A percentile compares a stretch with the other conserved stretches of the same genome.
phyloP scores from a whole-genome alignment of 2,329 filamentous ascomycete genomes.

The Ascochyta koolunga region DNA sequence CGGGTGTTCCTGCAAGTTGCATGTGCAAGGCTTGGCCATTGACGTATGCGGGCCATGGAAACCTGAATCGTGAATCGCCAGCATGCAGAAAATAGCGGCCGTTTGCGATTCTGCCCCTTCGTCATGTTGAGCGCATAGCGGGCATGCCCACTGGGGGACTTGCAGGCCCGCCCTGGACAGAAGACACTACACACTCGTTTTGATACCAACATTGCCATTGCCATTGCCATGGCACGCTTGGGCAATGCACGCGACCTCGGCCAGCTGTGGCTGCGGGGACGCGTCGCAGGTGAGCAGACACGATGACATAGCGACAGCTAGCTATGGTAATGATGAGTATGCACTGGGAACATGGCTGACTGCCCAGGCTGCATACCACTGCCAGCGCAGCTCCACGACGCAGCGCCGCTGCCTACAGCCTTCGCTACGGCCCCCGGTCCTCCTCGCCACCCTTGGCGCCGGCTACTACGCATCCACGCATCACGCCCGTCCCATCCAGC shows the following conservation, averaged over 20 bases:
- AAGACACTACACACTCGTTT: conserved; percentile 2
- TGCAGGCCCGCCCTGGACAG: conserved; percentile 4
- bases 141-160: conserved; percentile 22
- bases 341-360: conserved; percentile 12
- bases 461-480: conserved; percentile 28
- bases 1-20: conserved; percentile 17
- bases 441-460: conserved; percentile 32
- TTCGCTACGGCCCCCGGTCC: conserved; percentile 40
- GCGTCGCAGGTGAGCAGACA: conserved; percentile 34
- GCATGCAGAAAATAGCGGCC: conserved; percentile 5
- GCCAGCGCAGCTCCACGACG: conserved; percentile 17
- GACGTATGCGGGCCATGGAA: conserved; percentile 9
- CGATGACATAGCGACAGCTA: neutral
- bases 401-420: conserved; percentile 20
- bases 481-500: conserved; percentile 30
- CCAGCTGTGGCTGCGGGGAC: conserved; percentile 36
- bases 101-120: conserved; percentile 7
- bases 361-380: conserved; percentile 31
- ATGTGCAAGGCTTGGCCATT: conserved; percentile 9
- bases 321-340: too few species aligned
- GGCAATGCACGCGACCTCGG: conserved; percentile 32
- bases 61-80: conserved; percentile 14
- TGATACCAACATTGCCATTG: conserved; percentile 24
- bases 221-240: conserved; percentile 34
- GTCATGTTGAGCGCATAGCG: conserved; percentile 38